Base-by-base conservation (phyloP, 1,284 basidiomycete species). In the Ceratobasidium sp. region DNA sequence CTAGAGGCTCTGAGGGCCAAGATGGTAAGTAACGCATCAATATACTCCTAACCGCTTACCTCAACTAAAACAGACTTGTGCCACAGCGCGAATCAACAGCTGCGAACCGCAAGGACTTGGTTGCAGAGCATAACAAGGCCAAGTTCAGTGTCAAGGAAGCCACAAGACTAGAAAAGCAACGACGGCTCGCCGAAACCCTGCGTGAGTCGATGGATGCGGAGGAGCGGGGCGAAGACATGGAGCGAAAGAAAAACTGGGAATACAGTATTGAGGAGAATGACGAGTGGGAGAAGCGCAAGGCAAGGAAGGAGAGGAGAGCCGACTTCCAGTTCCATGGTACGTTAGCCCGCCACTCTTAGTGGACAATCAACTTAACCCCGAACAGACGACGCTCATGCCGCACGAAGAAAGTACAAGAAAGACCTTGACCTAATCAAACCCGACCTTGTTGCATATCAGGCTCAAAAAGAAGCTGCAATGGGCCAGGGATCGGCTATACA, bases 241-340 rank as follows among this genome's bases (percentile, higher is more conserved):
- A 85, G 74, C 81, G 94, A 68, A 84, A 86, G 75, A 93, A 93
- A 82, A 93, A 93, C 75, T 96, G 93, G 93, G 87, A 92, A 74
- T 98, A 91, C 80, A 91, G 88, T 23, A 90, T 97, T 68, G 95
- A 97, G 79, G 93, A 97, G 79, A 95, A 94, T 74, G 93, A 98
- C 74, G 80, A 85, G 71, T 95, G 95, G 96, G 93, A 95, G 81
- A 90, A 90, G 80, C 94, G 94, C 79, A 78, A 85, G 73, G 87
- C 85, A 41, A 78, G 87, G 73, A 93, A 91, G 77, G 83, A 83
- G 69, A 82, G 89, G 76, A 83, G 88, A 74, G 89, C 86, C 19
- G 90, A 94, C 77, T 90, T 87, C 73, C 87, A 90, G 75, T 92
- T 91, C 74, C 87, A 91, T 74, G 88, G 89, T 87, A 72, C 74